These are phyloP conservation scores for Ampelocalamus luodianensis DNA, from an alignment of 176 grass and related monocot species.

Conservation along the genomic window DNA sequence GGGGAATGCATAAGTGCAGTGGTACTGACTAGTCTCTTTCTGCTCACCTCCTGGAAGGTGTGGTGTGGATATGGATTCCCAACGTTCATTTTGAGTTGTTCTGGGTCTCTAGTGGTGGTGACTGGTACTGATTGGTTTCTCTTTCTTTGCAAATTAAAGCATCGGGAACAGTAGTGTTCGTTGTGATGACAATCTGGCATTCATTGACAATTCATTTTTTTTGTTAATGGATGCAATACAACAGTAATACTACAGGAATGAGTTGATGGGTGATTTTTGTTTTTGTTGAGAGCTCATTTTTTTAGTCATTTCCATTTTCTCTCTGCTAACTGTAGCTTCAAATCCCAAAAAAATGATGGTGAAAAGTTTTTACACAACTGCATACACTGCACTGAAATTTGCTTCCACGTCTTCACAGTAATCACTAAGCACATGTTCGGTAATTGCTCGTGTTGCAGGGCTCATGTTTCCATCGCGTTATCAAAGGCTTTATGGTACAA, in stretches of 20 bases:
- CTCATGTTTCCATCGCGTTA: constrained; percentile 78
- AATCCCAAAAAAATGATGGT: background rate
- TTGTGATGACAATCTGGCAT: constrained; percentile 5
- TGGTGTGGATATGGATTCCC: background rate
- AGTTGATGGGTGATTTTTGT: background rate
- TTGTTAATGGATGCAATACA: background rate
- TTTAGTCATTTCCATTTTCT: background rate
- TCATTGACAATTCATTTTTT: constrained; percentile 1
- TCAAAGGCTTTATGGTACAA: constrained; percentile 98
- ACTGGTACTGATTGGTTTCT: background rate
- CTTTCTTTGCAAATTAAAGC: background rate
- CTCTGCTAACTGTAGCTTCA: background rate
- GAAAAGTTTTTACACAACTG: background rate
- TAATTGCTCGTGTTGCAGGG: constrained; percentile 59
- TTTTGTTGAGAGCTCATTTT: background rate
- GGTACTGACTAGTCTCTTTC: background rate
- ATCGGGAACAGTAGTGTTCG: background rate
- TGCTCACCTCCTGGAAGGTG: background rate
- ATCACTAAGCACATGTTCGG: constrained; percentile 7
- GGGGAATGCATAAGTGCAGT: background rate
- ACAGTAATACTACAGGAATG: background rate
- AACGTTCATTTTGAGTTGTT: background rate
- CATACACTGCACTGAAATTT: constrained; percentile 6
- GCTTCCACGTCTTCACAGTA: background rate
- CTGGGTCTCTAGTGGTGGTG: background rate